phyloP scores from a whole-genome alignment of 2,329 filamentous ascomycete genomes.

The Neonectria neomacrospora region DNA sequence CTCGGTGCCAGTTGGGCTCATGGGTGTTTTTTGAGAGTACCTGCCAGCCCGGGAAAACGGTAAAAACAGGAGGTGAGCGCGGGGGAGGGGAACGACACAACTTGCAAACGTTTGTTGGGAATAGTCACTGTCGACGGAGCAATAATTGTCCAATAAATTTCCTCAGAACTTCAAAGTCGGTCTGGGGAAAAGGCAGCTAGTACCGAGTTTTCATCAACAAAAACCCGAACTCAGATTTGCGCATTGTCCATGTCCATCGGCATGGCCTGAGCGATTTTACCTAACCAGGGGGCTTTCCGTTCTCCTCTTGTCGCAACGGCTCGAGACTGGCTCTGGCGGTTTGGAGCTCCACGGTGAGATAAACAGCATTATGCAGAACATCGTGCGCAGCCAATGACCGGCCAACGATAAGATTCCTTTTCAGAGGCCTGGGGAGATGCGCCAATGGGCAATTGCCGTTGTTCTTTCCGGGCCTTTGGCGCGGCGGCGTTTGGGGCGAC shows the following conservation, averaged over 20 bases:
- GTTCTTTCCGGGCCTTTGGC: conserved; percentile 41
- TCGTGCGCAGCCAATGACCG: conserved; percentile 42
- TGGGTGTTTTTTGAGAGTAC: conserved; percentile 36
- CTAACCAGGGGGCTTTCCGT: conserved; percentile 26
- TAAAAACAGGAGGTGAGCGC: conserved; percentile 25
- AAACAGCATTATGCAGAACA: conserved; percentile 51
- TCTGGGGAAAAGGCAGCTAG: conserved; percentile 38
- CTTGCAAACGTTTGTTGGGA: background rate
- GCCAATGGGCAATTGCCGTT: conserved; percentile 31
- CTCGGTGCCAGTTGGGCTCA: conserved; percentile 12
- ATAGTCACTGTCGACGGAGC: background rate
- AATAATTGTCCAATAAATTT: background rate
- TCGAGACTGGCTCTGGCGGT: conserved; percentile 26
- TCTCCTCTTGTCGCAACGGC: conserved; percentile 29
- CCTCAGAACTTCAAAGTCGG: conserved; percentile 16
- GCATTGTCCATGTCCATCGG: background rate
- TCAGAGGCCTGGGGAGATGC: conserved; percentile 27
- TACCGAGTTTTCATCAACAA: conserved; percentile 17
- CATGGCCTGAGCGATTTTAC: conserved; percentile 41
- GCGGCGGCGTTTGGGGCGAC: conserved; percentile 32
- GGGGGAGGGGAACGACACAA: conserved; percentile 20
- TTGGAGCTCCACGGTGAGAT: conserved; percentile 40
- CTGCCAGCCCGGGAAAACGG: conserved; percentile 31
- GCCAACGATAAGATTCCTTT: conserved; percentile 45
- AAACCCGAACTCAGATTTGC: conserved; percentile 34